Base-by-base conservation (phyloP, 352 stramenopile species). In the Phytophthora vignae region DNA sequence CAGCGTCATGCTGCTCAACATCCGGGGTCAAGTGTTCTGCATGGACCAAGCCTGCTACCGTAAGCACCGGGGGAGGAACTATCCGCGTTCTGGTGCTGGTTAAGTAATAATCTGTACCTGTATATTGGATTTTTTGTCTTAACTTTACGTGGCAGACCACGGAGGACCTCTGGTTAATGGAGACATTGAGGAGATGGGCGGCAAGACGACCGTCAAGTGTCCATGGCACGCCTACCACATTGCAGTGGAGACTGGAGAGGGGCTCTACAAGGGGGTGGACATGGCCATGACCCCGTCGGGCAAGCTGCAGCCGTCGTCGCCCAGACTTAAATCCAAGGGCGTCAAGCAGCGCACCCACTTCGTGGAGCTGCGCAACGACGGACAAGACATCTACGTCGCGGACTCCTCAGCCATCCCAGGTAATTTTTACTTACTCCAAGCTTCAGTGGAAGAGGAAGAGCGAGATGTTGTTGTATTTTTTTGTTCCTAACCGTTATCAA, bases 221-320 rank as follows among this genome's bases (percentile, higher is more conserved):
- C 90, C 90, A 27, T 96, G 90, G 90, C 90, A 96, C 68, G 86
- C 86, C 50, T 96, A 91, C 74, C 89, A 93, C 54, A 96, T 96
- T 69, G 86, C 85, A 9, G 62, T 96, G 11, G 84, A 87, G 55
- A 94, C 84, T 2, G 90, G 90, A 27, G 90, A 96, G 72, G 90
- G 90, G 2, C 77, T 96, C 2, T 96, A 96, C 81, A 93, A 90
- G 73, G 88, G 90, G 57, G 73, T 96, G 36, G 83, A 96, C 57
- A 90, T 93, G 84, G 75, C 74, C 9, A 83, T 91, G 48, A 82
- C 73, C 3, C 44, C 79, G 12, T 68, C 60, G 6, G 85, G 84
- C 33, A 86, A 88, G 52, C 69, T 90, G 12, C 61, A 86, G 64
- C 67, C 82, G 3, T 85, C 86, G 49, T 70, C 74, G 3, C 85